These are phyloP conservation scores for Neurospora sp. DNA, from an alignment of 495 filamentous ascomycete species.

Conservation along the genomic window DNA sequence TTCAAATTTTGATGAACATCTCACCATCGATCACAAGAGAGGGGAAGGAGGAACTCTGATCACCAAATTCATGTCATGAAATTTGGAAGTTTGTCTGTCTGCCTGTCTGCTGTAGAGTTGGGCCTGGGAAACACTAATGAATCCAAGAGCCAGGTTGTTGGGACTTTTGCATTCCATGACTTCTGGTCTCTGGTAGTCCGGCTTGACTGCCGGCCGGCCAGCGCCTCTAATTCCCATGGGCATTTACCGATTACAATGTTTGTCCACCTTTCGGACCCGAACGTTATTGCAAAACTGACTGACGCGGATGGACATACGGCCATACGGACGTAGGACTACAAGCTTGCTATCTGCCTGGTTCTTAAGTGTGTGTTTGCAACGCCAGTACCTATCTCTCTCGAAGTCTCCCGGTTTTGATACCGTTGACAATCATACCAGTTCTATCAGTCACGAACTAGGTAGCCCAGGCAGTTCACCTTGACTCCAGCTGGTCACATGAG, in stretches of 20 bases:
- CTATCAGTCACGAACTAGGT: too few species aligned
- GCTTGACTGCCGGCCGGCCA: background rate
- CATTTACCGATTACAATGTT: background rate
- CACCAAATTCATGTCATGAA: background rate
- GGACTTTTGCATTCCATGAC: background rate
- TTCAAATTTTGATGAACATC: background rate
- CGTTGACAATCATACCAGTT: too few species aligned
- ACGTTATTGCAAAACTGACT: background rate
- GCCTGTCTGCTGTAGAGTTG: background rate
- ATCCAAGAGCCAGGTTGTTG: background rate
- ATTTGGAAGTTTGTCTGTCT: background rate
- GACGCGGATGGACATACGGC: background rate
- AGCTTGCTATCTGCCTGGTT: background rate
- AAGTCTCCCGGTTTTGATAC: too few species aligned
- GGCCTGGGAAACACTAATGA: background rate
- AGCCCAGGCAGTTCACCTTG: background rate
- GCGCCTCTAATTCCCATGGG: background rate
- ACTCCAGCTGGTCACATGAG: background rate
- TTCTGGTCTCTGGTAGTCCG: background rate
- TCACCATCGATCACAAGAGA: background rate
- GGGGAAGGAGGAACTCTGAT: background rate
- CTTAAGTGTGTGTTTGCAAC: background rate
- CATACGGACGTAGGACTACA: background rate
- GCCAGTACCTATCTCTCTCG: background rate
- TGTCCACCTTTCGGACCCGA: background rate